These are phyloP conservation scores for Trichoderma sp. DNA, from an alignment of 2,329 filamentous ascomycete species.

Conservation along the genomic window DNA sequence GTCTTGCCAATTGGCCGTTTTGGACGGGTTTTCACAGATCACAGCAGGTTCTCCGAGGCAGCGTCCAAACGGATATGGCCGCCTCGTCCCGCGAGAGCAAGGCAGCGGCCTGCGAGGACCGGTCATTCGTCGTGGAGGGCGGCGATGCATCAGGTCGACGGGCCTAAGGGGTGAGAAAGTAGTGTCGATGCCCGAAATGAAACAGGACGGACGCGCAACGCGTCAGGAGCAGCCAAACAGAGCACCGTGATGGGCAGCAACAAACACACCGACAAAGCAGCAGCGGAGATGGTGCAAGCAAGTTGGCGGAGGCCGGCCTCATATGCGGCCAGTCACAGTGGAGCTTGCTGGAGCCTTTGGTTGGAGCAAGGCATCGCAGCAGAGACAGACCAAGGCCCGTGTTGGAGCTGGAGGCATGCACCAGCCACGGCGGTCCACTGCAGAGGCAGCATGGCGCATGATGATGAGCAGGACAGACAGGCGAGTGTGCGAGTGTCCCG, in stretches of 20 bases:
- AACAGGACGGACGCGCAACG: constrained; percentile 10
- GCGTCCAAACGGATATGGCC: constrained; percentile 6
- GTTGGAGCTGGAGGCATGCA: constrained; percentile 13
- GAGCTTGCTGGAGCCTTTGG: constrained; percentile 27
- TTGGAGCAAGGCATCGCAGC: constrained; percentile 23
- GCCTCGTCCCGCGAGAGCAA: constrained; percentile 8
- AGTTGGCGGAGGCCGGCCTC: constrained; percentile 30
- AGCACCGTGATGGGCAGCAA: constrained; percentile 24
- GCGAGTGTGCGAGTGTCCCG: background rate
- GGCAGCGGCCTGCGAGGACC: background rate
- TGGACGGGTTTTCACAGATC: constrained; percentile 6
- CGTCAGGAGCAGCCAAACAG: constrained; percentile 28
- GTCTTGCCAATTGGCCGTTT: constrained; percentile 11
- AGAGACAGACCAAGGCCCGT: constrained; percentile 18
- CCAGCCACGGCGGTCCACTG: constrained; percentile 18
- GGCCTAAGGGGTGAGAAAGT: constrained; percentile 18
- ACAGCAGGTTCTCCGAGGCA: constrained; percentile 10
- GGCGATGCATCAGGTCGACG: constrained; percentile 3
- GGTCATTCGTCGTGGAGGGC: constrained; percentile 7
- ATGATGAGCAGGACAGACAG: constrained; percentile 13
- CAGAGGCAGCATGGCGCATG: constrained; percentile 16
- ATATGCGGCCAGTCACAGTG: constrained; percentile 38
- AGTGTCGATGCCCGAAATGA: constrained; percentile 22
- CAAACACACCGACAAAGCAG: constrained; percentile 39
- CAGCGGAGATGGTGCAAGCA: constrained; percentile 19